These are phyloP conservation scores for Linnemannia elongata DNA, from an alignment of 192 early-diverging fungal genomes.

Conservation along the genomic window DNA sequence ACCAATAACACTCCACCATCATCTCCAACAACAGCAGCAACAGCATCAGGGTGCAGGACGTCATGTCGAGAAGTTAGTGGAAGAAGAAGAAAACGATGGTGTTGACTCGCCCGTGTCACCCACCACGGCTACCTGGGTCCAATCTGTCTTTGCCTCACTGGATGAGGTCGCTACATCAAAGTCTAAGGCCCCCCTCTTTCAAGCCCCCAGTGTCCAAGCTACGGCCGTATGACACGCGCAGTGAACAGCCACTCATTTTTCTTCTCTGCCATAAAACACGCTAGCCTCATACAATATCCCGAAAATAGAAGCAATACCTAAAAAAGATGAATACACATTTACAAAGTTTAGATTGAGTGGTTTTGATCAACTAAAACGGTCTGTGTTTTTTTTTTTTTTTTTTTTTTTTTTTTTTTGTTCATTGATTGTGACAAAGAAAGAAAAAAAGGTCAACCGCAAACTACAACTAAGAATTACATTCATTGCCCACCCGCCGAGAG, in stretches of 20 bases:
- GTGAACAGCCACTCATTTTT: background rate
- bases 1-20: background rate
- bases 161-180: background rate
- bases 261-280: background rate
- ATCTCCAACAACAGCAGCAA: background rate
- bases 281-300: background rate
- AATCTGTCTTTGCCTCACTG: slow-evolving; percentile 26
- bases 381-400: too few species aligned
- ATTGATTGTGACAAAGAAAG: too few species aligned
- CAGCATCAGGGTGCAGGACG: background rate
- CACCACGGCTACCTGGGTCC: slow-evolving; percentile 9
- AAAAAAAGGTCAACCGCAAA: too few species aligned
- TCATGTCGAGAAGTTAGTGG: slow-evolving; percentile 4
- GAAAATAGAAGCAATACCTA: background rate
- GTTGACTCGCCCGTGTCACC: slow-evolving; percentile 20
- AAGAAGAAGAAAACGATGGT: slow-evolving; percentile 19
- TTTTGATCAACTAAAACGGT: too few species aligned
- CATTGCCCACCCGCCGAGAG: too few species aligned
- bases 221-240: background rate
- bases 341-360: background rate
- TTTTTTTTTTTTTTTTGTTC: too few species aligned
- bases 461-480: too few species aligned
- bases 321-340: background rate
- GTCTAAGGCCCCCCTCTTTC: background rate
- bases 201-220: background rate